Evolutionary conservation across 2,329 filamentous ascomycete genomes (phyloP), one percentile per base, ranked within the genome.

Genomic region (Colletotrichum tanaceti): DNA sequence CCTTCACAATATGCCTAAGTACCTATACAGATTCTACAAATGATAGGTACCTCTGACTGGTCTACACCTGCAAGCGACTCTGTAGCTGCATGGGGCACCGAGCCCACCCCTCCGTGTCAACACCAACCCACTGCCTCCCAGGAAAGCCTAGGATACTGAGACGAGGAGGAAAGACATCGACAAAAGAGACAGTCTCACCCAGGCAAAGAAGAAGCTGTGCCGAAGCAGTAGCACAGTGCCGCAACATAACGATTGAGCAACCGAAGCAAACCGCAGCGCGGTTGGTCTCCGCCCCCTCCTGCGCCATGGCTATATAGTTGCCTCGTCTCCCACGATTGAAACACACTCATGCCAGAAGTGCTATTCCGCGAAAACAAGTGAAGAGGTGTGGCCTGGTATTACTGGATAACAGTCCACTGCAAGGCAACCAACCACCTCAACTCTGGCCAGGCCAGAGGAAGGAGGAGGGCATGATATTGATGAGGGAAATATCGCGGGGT

Each of bases 381-480:
- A 39, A 50, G 57, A 50, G 63, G 63, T 70, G 68, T 63, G 63
- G 63, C 63, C 63, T 53, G 28, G 58, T 67, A 54, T 70, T 46
- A 67, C 63, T 70, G 68, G 63, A 35, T 35, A 35, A 35, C 39
- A 63, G 52, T 47, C 32, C 44, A 35, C 32, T 35, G 14, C 57
- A 59, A 58, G 43, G 38, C 50, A 53, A 38, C 49, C 10, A 11
- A 20, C 5, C 2, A 39, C n/a, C 41, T n/a, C 20, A n/a, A 24
- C 16, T 47, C 49, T 43, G 14, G 38, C 35, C 38, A 35, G 14
- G 38, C 35, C 38, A 35, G 41, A 54, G 16, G 39, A 20, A 49
- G 35, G 13, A 41, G 35, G 10, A n/a, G 60, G n/a, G 60, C 20
- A 38, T 60, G 46, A 20, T 52, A 43, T 32, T 9, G 5, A 58